A percentile compares a stretch with the other conserved stretches of the same genome.
Evolutionary conservation across 768 basidiomycete species (phyloP).

Genomic region (Termitomyces sp.): DNA sequence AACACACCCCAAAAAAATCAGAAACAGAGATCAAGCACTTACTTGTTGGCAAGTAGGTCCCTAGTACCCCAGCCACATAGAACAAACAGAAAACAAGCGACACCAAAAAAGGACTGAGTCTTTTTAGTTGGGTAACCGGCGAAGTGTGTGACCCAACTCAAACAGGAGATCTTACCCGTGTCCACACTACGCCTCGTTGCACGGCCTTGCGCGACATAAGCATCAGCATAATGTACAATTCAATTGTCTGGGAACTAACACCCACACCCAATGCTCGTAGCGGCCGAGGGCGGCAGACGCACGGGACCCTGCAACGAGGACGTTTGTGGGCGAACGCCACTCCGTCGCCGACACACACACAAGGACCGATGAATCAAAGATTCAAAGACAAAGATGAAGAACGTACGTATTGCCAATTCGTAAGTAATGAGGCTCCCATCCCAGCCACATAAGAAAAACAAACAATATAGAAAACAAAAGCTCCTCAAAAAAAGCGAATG

Average conservation of each 20-base stretch:
- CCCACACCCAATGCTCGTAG: too few species aligned
- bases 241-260: not conserved
- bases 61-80: not conserved
- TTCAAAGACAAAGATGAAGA: not conserved
- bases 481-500: not conserved
- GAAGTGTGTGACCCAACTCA: too few species aligned
- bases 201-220: not conserved
- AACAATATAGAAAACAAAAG: not conserved
- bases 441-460: not conserved
- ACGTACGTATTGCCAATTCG: too few species aligned
- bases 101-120: not conserved
- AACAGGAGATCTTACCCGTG: not conserved
- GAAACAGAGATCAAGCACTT: not conserved
- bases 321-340: not conserved
- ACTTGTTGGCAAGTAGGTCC: not conserved
- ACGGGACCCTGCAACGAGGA: slow-evolving; percentile 1
- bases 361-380: too few species aligned
- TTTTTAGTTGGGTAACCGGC: too few species aligned
- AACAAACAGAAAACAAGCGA: not conserved
- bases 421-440: too few species aligned
- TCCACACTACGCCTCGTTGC: slow-evolving; percentile 1
- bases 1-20: not conserved
- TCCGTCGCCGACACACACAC: not conserved
- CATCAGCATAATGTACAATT: not conserved
- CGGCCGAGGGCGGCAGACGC: not conserved